phyloP scores from a whole-genome alignment of 805 yeast genomes.

The Cyberlindnera xishuangbannaensis region DNA sequence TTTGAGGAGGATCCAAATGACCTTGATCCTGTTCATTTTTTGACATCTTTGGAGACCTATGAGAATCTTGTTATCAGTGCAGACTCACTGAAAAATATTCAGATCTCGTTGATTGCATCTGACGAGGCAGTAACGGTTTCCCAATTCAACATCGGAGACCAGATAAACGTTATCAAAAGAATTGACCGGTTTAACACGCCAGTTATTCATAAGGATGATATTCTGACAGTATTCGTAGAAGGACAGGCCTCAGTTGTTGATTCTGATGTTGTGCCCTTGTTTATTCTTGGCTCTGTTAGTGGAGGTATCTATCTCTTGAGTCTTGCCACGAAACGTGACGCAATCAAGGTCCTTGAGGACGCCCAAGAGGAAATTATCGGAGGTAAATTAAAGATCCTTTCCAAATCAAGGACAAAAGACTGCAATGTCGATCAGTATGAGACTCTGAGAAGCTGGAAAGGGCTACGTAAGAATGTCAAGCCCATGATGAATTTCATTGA shows the following conservation, averaged over 20 bases:
- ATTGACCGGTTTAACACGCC: neutral
- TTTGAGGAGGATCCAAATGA: conserved; percentile 8
- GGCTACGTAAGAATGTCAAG: conserved; percentile 1
- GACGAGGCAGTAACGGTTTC: conserved; percentile 5
- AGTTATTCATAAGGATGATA: neutral
- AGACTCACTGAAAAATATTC: conserved; percentile 17
- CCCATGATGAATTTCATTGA: conserved; percentile 11
- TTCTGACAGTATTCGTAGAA: conserved; percentile 3
- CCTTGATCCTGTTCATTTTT: conserved; percentile 8
- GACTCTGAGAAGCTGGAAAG: conserved; percentile 4
- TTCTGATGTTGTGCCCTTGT: conserved; percentile 16
- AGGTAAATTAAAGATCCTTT: conserved; percentile 4
- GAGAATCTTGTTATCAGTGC: conserved; percentile 8
- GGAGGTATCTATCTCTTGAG: conserved; percentile 24
- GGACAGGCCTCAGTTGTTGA: neutral
- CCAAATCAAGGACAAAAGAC: conserved; percentile 3
- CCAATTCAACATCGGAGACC: conserved; percentile 20
- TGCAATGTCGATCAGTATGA: conserved; percentile 3
- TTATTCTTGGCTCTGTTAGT: conserved; percentile 21
- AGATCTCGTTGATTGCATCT: conserved; percentile 2
- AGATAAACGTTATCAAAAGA: conserved; percentile 20
- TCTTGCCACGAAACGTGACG: conserved; percentile 5
- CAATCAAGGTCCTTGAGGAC: conserved; percentile 2
- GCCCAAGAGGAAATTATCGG: conserved; percentile 3
- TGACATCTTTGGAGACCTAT: conserved; percentile 14